Evolutionary conservation across 176 grass and related monocot genomes (phyloP).

Genomic region (Calamus simplicifolius): DNA sequence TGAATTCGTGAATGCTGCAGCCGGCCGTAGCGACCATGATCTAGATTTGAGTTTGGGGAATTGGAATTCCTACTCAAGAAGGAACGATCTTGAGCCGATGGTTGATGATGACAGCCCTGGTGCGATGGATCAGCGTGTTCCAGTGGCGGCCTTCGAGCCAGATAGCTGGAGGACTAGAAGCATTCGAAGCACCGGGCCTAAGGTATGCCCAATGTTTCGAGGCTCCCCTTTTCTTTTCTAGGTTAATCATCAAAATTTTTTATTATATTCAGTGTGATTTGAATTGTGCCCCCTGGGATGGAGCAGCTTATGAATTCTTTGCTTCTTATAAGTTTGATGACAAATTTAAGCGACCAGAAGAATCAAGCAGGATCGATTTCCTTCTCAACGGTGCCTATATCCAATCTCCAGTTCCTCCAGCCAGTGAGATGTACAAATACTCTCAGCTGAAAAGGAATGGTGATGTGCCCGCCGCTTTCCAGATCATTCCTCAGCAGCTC

Average conservation of each 20-base stretch:
- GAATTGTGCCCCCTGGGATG: too few species aligned
- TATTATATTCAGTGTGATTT: too few species aligned
- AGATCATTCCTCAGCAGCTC: slow-evolving; percentile 26
- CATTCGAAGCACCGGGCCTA: slow-evolving; percentile 46
- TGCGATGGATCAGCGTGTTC: slow-evolving; percentile 43
- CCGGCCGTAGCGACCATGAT: slow-evolving; percentile 46
- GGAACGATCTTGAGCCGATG: slow-evolving; percentile 12
- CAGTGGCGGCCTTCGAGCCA: slow-evolving; percentile 50
- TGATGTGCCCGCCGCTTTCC: slow-evolving; percentile 5
- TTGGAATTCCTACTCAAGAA: slow-evolving; percentile 58
- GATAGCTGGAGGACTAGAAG: slow-evolving; percentile 41
- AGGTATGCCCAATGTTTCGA: slow-evolving; percentile 27
- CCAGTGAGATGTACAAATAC: slow-evolving; percentile 4
- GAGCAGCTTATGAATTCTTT: neutral
- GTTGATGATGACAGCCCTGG: slow-evolving; percentile 16
- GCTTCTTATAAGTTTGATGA: slow-evolving; percentile 36
- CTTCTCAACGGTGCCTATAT: slow-evolving; percentile 11
- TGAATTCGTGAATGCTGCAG: neutral
- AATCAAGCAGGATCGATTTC: slow-evolving; percentile 8
- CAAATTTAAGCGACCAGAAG: slow-evolving; percentile 28
- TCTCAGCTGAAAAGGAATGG: neutral
- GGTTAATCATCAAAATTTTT: too few species aligned
- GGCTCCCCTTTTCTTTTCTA: neutral
- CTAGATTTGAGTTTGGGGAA: slow-evolving; percentile 78
- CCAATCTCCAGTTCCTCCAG: neutral